Evolutionary conservation across 2,329 filamentous ascomycete species (phyloP).

Genomic region (Podosphaera xanthii): DNA sequence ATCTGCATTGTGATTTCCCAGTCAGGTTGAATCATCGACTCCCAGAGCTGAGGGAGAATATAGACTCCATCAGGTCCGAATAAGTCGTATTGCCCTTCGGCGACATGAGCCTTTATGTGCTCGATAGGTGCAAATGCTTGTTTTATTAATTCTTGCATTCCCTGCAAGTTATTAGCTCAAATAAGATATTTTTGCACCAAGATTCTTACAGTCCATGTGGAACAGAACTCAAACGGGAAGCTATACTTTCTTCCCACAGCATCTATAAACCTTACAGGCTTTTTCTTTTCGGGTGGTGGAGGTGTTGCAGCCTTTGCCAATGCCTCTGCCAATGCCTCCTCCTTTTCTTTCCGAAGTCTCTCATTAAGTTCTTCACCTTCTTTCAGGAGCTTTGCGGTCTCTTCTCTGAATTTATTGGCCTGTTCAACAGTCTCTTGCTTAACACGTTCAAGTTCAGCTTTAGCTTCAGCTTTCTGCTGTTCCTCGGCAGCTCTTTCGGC

Average conservation of each 20-base stretch:
- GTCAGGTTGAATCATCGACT: slow-evolving; percentile 58
- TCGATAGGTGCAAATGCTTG: slow-evolving; percentile 67
- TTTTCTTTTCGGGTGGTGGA: slow-evolving; percentile 20
- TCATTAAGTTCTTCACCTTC: slow-evolving; percentile 26
- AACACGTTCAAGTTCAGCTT: slow-evolving; percentile 9
- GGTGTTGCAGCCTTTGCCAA: slow-evolving; percentile 21
- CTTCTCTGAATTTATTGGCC: slow-evolving; percentile 20
- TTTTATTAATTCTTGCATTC: slow-evolving; percentile 70
- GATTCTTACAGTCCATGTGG: slow-evolving; percentile 53
- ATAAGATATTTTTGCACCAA: background rate
- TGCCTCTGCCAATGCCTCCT: slow-evolving; percentile 22
- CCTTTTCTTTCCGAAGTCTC: slow-evolving; percentile 18
- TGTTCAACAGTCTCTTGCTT: slow-evolving; percentile 17
- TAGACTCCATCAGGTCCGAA: slow-evolving; percentile 62
- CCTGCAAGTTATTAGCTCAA: slow-evolving; percentile 24
- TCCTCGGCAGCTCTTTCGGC: slow-evolving; percentile 8
- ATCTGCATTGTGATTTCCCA: slow-evolving; percentile 47
- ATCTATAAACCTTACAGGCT: slow-evolving; percentile 74
- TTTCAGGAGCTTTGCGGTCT: slow-evolving; percentile 21
- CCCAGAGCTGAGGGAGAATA: slow-evolving; percentile 63
- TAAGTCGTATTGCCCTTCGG: slow-evolving; percentile 59
- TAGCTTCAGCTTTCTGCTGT: slow-evolving; percentile 6
- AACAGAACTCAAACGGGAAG: slow-evolving; percentile 71
- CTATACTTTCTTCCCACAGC: slow-evolving; percentile 78
- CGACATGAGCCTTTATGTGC: slow-evolving; percentile 50